Evolutionary conservation across 2,329 filamentous ascomycete genomes (phyloP).

Genomic region (Orbilia blumenaviensis): DNA sequence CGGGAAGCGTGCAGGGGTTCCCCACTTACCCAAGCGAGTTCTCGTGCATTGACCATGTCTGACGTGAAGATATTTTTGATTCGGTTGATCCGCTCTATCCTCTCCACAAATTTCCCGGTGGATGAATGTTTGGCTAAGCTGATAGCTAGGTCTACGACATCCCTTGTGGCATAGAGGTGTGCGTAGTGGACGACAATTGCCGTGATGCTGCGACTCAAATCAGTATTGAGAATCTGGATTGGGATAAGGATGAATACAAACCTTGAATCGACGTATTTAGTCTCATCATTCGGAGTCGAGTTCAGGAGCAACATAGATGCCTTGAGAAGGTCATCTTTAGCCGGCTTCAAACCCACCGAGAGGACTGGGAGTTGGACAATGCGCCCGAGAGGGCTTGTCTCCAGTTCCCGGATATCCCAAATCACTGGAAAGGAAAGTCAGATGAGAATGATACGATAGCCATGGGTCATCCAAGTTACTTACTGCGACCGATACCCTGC

Average conservation of each 20-base stretch:
- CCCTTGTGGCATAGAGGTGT: conserved; percentile 56
- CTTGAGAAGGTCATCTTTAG: conserved; percentile 56
- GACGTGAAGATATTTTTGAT: conserved; percentile 56
- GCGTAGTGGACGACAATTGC: conserved; percentile 57
- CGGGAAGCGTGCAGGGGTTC: conserved; percentile 6
- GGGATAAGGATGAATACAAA: conserved; percentile 35
- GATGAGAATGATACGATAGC: neutral
- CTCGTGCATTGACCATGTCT: conserved; percentile 56
- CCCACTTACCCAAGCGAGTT: conserved; percentile 55
- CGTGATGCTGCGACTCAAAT: conserved; percentile 52
- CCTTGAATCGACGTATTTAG: conserved; percentile 52
- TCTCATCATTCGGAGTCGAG: conserved; percentile 52
- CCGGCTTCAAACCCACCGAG: conserved; percentile 56
- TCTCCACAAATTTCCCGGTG: conserved; percentile 48
- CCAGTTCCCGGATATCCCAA: conserved; percentile 58
- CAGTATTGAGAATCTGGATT: neutral
- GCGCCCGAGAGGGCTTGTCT: conserved; percentile 56
- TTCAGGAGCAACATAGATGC: conserved; percentile 55
- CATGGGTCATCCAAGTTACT: neutral
- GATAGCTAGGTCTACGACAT: conserved; percentile 37
- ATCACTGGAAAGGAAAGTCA: conserved; percentile 51
- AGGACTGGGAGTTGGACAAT: conserved; percentile 54
- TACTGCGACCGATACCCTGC: conserved; percentile 56
- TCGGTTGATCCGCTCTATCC: conserved; percentile 54
- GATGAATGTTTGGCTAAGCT: conserved; percentile 39